These are phyloP conservation scores for Ashbya aceris DNA, from an alignment of 1,139 yeast species.

Conservation along the genomic window DNA sequence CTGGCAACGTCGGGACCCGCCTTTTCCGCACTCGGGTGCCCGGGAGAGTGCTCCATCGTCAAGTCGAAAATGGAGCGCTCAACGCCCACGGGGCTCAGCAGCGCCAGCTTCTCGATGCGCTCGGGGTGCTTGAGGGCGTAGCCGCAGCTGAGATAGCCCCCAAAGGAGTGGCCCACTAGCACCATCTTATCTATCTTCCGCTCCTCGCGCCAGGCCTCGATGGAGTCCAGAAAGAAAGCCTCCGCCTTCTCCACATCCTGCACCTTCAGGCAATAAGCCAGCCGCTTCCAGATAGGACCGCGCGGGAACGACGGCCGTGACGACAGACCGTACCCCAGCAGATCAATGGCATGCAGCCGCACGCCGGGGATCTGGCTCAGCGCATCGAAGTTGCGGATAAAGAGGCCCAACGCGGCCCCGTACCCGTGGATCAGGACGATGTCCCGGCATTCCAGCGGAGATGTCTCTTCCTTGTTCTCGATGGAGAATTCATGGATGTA, in stretches of 20 bases:
- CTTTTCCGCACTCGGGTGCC: slow-evolving; percentile 43
- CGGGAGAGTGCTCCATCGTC: slow-evolving; percentile 11
- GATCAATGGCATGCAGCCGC: slow-evolving; percentile 64
- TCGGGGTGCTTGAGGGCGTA: slow-evolving; percentile 71
- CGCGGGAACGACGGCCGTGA: slow-evolving; percentile 50
- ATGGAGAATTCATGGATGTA: slow-evolving; percentile 55
- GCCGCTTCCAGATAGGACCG: slow-evolving; percentile 26
- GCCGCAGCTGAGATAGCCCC: slow-evolving; percentile 76
- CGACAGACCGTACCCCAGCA: slow-evolving; percentile 71
- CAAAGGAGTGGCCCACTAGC: slow-evolving; percentile 84
- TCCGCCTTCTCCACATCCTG: slow-evolving; percentile 49
- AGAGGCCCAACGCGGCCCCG: slow-evolving; percentile 72
- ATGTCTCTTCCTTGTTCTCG: slow-evolving; percentile 34
- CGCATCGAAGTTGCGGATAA: slow-evolving; percentile 46
- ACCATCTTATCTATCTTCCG: slow-evolving; percentile 53
- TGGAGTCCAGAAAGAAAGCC: slow-evolving; percentile 64
- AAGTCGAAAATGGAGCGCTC: slow-evolving; percentile 52
- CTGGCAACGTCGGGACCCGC: slow-evolving; percentile 64
- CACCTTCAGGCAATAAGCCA: slow-evolving; percentile 26
- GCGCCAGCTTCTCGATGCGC: slow-evolving; percentile 50
- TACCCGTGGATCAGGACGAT: slow-evolving; percentile 65
- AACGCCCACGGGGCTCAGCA: slow-evolving; percentile 88
- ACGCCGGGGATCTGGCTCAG: slow-evolving; percentile 33
- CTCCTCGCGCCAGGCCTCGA: slow-evolving; percentile 74
- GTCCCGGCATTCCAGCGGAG: slow-evolving; percentile 34